These are phyloP conservation scores for Globisporangium yorkense DNA, from an alignment of 352 stramenopile species.

Conservation along the genomic window DNA sequence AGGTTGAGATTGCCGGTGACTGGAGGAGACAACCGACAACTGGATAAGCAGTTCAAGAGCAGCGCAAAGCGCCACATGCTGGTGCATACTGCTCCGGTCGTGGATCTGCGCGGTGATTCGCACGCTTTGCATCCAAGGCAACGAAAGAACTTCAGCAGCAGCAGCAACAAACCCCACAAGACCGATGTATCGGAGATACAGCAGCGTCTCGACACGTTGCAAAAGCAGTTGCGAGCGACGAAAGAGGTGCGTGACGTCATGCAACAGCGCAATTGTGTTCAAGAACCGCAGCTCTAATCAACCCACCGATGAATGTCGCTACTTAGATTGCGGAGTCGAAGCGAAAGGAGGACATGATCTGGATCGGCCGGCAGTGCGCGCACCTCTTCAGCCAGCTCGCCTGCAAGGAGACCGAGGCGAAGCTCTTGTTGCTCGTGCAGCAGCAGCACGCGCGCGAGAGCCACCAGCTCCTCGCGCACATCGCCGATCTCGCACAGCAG, in stretches of 20 bases:
- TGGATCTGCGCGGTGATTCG: slow-evolving; percentile 6
- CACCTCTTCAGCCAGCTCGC: slow-evolving; percentile 59
- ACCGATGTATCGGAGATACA: slow-evolving; percentile 12
- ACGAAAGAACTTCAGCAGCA: slow-evolving; percentile 4
- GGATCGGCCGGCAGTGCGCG: slow-evolving; percentile 50
- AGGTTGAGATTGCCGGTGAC: too few relatives aligned
- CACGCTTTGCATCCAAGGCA: background rate
- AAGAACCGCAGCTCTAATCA: background rate
- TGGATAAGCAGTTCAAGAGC: slow-evolving; percentile 28
- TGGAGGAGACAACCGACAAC: background rate
- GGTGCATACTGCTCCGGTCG: slow-evolving; percentile 22
- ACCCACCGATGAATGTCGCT: background rate
- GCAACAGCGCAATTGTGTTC: background rate
- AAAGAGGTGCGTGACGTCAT: slow-evolving; percentile 17
- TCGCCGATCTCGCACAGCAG: slow-evolving; percentile 12
- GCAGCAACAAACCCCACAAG: slow-evolving; percentile 11
- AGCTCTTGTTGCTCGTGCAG: slow-evolving; percentile 25
- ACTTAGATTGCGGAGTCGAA: slow-evolving; percentile 27
- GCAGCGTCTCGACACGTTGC: slow-evolving; percentile 23
- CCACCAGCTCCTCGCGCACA: slow-evolving; percentile 7
- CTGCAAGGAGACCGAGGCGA: slow-evolving; percentile 44
- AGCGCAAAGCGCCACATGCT: slow-evolving; percentile 29
- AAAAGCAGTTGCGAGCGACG: slow-evolving; percentile 12
- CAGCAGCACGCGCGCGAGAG: slow-evolving; percentile 21
- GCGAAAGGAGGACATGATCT: slow-evolving; percentile 41